Percentiles rank a stretch among this genome's conserved stretches.
phyloP scores from a whole-genome alignment of 208 protist genomes.

The Tetramitus jugosus region DNA sequence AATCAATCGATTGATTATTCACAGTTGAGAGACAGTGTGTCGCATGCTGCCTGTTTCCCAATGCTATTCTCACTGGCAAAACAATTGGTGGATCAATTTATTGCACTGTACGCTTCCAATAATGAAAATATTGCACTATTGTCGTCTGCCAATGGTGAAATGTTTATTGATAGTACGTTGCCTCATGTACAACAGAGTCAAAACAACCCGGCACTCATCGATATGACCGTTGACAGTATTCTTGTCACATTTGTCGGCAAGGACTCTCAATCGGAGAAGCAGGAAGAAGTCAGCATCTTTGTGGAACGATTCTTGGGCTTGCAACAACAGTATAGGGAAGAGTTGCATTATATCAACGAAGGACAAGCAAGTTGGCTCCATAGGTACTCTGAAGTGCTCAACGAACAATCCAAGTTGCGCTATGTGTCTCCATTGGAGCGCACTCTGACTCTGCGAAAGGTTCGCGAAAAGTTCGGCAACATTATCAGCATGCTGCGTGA shows the following conservation, averaged over 20 bases:
- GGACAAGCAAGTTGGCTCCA: background rate
- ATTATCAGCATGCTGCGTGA: background rate
- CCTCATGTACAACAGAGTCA: background rate
- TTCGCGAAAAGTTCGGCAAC: background rate
- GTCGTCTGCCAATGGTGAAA: no score
- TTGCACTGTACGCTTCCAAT: no score
- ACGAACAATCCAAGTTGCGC: background rate
- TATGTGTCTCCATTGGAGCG: background rate
- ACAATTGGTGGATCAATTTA: no score
- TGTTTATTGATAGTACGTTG: no score
- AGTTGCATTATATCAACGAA: background rate
- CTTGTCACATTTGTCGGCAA: conserved; percentile 9
- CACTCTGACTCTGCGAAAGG: background rate
- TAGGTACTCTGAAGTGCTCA: background rate
- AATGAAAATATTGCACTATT: no score
- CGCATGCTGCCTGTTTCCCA: no score
- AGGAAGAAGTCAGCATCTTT: background rate
- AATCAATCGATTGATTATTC: no score
- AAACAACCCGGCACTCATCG: background rate
- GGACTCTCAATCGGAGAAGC: background rate
- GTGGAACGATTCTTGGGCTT: conserved; percentile 3
- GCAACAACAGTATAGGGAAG: background rate
- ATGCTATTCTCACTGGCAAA: no score
- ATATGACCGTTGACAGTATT: conserved; percentile 9
- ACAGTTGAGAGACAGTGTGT: no score